These are phyloP conservation scores for Paspalum notatum DNA, from an alignment of 176 grass and related monocot genomes.

Conservation along the genomic window DNA sequence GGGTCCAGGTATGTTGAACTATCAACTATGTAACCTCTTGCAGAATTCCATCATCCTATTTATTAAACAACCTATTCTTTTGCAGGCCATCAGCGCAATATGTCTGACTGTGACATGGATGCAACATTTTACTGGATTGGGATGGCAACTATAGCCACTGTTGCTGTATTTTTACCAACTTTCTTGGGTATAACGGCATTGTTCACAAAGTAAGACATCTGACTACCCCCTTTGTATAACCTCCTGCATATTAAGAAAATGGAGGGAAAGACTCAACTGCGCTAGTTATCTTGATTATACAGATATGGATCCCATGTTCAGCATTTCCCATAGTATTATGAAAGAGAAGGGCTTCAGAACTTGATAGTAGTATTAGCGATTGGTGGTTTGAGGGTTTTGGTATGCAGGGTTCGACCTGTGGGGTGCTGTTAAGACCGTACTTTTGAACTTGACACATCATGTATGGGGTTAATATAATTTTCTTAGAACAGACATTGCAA, in stretches of 20 bases:
- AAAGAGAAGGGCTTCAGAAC: neutral
- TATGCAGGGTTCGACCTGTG: neutral
- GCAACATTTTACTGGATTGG: slow-evolving; percentile 65
- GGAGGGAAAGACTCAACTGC: neutral
- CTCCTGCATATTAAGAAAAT: neutral
- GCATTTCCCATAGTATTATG: neutral
- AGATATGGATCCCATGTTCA: neutral
- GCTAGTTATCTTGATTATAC: slow-evolving; percentile 4
- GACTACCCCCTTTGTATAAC: neutral
- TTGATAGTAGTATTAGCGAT: neutral
- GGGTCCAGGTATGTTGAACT: slow-evolving; percentile 67
- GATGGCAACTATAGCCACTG: slow-evolving; percentile 69
- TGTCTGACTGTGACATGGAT: slow-evolving; percentile 55
- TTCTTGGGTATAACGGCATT: slow-evolving; percentile 78
- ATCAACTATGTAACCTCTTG: slow-evolving; percentile 33
- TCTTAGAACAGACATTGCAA: neutral
- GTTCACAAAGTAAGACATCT: slow-evolving; percentile 71
- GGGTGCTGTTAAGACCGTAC: neutral
- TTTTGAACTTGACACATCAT: slow-evolving; percentile 1
- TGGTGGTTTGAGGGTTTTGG: neutral
- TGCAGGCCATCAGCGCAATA: slow-evolving; percentile 70
- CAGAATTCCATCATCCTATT: neutral
- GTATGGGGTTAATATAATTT: slow-evolving; percentile 3
- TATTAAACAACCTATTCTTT: slow-evolving; percentile 24
- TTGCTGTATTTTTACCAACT: slow-evolving; percentile 61